Evolutionary conservation across 176 grass and related monocot genomes (phyloP), one percentile per base, ranked within the genome.

Genomic region (Musa troglodytarum): DNA sequence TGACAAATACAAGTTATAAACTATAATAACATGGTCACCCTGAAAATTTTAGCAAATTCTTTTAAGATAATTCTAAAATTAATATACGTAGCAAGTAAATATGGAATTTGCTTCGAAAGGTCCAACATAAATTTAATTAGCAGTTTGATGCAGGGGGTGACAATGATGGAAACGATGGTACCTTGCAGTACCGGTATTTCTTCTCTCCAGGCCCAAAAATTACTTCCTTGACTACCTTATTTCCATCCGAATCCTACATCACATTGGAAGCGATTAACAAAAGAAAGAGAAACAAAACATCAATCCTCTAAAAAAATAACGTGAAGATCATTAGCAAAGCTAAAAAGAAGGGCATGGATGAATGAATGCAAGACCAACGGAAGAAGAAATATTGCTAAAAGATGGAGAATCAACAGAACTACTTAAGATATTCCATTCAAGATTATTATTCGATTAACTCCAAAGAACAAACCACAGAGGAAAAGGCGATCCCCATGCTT

Each of bases 131-230:
- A 13, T 26, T 24, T 20, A 19, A 15, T 1, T 74, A 58, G 23
- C 22, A 17, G 24, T 74, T 74, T 13, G 10, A 54, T 74, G 14
- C 25, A 64, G 52, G 73, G 16, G 53, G 53, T 15, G 9, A 57
- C 16, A 54, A 71, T 9, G 13, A 62, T 63, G 2, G 1, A 74
- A 79, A 87, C 54, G 12, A 43, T 65, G 66, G 73, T 53, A 98
- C 94, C 94, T 98, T 98, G 78, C 90, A 93, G 83, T 87, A 98
- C 70, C 90, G 88, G 68, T 93, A 93, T 75, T 49, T 80, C 79
- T 87, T 86, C 23, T 91, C 78, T 16, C 88, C 84, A 62, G 94
- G 88, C 19, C 94, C 90, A 79, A 93, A 93, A 83, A 98, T 93
- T 8, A 93, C 78, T 53, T 93, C 84, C 14, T 72, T 86, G 49